Conservation (phyloP, 1,284 basidiomycete genomes). For the Apiotrichum brassicae region DNA sequence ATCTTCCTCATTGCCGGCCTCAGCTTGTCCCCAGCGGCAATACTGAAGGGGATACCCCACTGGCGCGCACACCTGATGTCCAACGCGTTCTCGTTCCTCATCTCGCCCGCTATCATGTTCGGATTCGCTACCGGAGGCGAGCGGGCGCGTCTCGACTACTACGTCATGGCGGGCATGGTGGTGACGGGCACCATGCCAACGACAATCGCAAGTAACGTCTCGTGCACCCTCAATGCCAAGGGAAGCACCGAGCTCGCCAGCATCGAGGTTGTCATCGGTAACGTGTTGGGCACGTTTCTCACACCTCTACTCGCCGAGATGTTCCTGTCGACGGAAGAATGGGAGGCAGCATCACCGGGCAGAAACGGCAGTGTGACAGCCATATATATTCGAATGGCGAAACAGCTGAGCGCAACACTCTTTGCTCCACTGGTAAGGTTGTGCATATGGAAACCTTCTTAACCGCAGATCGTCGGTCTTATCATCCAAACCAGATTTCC, state of each 20-base stretch:
- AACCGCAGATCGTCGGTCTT: slow-evolving; percentile 7
- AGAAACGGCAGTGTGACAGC: neutral
- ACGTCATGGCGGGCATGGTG: slow-evolving; percentile 10
- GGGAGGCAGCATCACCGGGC: neutral
- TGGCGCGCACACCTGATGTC: slow-evolving; percentile 32
- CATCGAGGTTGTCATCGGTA: slow-evolving; percentile 29
- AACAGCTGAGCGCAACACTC: slow-evolving; percentile 9
- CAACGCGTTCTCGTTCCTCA: slow-evolving; percentile 19
- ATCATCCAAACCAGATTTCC: slow-evolving; percentile 5
- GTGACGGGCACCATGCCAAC: slow-evolving; percentile 29
- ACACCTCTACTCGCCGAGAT: slow-evolving; percentile 16
- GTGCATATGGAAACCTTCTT: neutral
- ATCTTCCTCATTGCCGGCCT: slow-evolving; percentile 44
- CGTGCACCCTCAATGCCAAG: slow-evolving; percentile 37
- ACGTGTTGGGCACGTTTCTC: slow-evolving; percentile 27
- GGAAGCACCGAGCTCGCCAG: slow-evolving; percentile 36
- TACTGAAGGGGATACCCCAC: slow-evolving; percentile 20
- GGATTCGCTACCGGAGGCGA: slow-evolving; percentile 27
- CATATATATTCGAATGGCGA: slow-evolving; percentile 12
- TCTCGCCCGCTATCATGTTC: slow-evolving; percentile 21
- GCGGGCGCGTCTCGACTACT: slow-evolving; percentile 20
- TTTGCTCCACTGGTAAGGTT: slow-evolving; percentile 9
- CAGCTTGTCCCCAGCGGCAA: slow-evolving; percentile 26
- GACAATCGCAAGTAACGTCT: slow-evolving; percentile 36
- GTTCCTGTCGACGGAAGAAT: slow-evolving; percentile 1